Conservation (phyloP, 2,329 filamentous ascomycete genomes). For the Botrytis sinoallii region DNA sequence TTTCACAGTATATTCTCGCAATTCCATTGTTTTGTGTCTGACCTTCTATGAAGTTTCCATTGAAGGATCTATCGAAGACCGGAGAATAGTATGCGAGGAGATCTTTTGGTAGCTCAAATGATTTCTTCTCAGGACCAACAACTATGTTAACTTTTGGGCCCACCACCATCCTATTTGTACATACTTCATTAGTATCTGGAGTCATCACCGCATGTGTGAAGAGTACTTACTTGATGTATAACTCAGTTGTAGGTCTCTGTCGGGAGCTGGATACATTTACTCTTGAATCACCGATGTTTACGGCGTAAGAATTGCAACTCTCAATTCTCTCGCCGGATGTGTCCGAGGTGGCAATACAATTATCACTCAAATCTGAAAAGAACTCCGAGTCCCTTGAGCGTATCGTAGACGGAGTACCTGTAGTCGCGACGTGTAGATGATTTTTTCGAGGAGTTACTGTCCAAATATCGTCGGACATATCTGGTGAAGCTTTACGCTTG, state of each 20-base stretch:
- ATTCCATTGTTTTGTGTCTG: constrained; percentile 20
- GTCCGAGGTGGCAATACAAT: background rate
- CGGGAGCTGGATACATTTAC: background rate
- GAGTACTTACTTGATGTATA: background rate
- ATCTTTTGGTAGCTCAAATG: constrained; percentile 21
- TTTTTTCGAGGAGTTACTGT: background rate
- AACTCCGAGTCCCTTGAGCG: background rate
- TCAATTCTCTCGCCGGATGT: background rate
- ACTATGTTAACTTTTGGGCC: constrained; percentile 21
- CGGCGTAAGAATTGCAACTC: background rate
- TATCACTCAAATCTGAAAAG: background rate
- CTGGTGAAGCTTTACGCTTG: background rate
- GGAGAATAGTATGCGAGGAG: constrained; percentile 24
- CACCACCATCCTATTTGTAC: background rate
- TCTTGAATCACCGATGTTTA: background rate
- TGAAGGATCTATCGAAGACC: constrained; percentile 24
- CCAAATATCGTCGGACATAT: background rate
- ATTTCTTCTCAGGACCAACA: constrained; percentile 23
- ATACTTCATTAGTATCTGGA: background rate
- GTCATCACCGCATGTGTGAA: background rate
- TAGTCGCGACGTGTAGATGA: rapidly evolving
- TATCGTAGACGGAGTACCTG: background rate
- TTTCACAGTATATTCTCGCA: background rate
- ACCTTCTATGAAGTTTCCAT: constrained; percentile 20
- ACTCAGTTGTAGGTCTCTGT: background rate